Base-by-base conservation (phyloP, 371 early-diverging fungal genomes). In the Blastocladiella emersonii region DNA sequence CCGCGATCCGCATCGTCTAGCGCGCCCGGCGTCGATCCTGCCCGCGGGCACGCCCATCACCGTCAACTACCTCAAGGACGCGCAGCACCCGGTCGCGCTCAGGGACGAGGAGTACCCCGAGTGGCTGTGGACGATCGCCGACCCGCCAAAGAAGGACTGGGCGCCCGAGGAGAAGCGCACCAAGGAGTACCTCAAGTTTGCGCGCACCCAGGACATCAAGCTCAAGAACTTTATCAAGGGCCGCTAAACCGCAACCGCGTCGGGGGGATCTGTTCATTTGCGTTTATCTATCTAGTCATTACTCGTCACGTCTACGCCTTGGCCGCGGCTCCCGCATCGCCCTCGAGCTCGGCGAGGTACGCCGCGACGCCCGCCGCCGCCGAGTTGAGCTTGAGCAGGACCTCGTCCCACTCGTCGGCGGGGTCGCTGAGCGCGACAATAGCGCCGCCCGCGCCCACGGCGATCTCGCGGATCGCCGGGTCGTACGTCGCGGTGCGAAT, bases 371-470 rank as follows among this genome's bases (percentile, higher is more conserved):
- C 43, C 21, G 35, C 43, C 10, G 36, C 59, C 1, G 32, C 59
- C 3, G 27, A 12, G 13, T 15, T 13, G 1, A 65, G 19, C 64
- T 59, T 59, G n/a, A 37, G 12, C 41, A 59, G 13, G 30, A 88
- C 83, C 65, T 97, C 98, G 2, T 84, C 74, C 84, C 85, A 95
- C 70, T 97, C 98, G 32, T 82, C 86, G 32, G 79, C 77, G 0
- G 92, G 84, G 70, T 91, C 82, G 0, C 91, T 91, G 37, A 95
- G 72, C 27, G 83, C 83, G 0, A 92, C 90, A 53, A 97, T 83
- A 0, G 96, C 98, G 36, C 96, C 98, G 48, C 98, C 98, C 0
- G 93, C 96, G 1, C 96, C 95, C 21, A 93, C 84, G 2, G 86
- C 78, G 3, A 90, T 56, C 23, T 79, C 76, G 30, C 30, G 5